phyloP scores from a whole-genome alignment of 371 early-diverging fungal species.

The Mortierella sp. region DNA sequence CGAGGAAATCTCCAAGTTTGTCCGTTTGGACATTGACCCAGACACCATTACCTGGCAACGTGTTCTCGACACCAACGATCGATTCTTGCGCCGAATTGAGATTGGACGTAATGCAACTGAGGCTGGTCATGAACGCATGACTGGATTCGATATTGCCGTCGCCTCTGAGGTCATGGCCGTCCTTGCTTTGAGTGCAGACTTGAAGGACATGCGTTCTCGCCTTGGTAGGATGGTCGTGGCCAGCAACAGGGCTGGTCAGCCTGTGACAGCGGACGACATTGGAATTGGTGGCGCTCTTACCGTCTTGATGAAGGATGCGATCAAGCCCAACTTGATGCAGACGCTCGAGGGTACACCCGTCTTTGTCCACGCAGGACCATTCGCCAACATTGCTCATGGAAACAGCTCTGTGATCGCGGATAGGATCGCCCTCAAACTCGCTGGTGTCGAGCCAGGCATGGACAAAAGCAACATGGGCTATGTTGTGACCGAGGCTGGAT shows the following conservation, averaged over 20 bases:
- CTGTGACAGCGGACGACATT: slow-evolving; percentile 95
- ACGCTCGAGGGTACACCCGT: slow-evolving; percentile 97
- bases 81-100: slow-evolving; percentile 91
- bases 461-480: slow-evolving; percentile 79
- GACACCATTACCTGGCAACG: slow-evolving; percentile 95
- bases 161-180: slow-evolving; percentile 99
- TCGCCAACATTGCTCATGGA: slow-evolving; percentile 98
- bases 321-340: slow-evolving; percentile 98
- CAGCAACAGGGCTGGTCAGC: slow-evolving; percentile 79
- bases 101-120: slow-evolving; percentile 91
- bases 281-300: slow-evolving; percentile 96
- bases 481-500: slow-evolving; percentile 97
- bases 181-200: slow-evolving; percentile 87
- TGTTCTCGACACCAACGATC: slow-evolving; percentile 95
- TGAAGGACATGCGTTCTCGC: slow-evolving; percentile 85
- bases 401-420: slow-evolving; percentile 96
- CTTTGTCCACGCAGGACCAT: slow-evolving; percentile 98
- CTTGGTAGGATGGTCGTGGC: slow-evolving; percentile 96
- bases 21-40: slow-evolving; percentile 92
- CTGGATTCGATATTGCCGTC: slow-evolving; percentile 97
- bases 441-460: slow-evolving; percentile 72
- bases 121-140: slow-evolving; percentile 85
- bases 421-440: slow-evolving; percentile 91
- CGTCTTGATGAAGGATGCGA: slow-evolving; percentile 97
- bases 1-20: slow-evolving; percentile 84